A percentile compares a stretch with the other conserved stretches of the same genome.
Conservation (phyloP, 1,139 yeast genomes). For the Pneumocystis murina region DNA sequence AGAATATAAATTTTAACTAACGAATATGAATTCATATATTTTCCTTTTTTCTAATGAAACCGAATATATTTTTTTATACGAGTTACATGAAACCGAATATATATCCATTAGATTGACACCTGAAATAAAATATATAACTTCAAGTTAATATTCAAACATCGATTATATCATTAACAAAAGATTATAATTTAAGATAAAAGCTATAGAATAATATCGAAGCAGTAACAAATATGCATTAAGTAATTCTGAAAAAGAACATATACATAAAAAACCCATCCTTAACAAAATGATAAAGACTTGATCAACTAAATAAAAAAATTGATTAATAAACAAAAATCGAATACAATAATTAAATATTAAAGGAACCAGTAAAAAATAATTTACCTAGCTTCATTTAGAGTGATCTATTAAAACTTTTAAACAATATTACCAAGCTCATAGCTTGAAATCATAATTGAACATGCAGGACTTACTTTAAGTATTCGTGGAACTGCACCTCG, state of each 20-base stretch:
- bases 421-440: constrained; percentile 64
- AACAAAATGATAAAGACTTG: neutral
- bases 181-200: neutral
- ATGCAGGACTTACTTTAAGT: constrained; percentile 85
- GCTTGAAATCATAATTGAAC: constrained; percentile 96
- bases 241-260: neutral
- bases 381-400: neutral
- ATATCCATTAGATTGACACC: too few relatives aligned
- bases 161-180: too few relatives aligned
- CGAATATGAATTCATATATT: too few relatives aligned
- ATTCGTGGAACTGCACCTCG: constrained; percentile 78
- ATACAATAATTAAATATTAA: neutral
- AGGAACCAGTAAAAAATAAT: neutral
- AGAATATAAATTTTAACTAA: too few relatives aligned
- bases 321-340: neutral
- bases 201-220: neutral
- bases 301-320: neutral
- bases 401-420: neutral
- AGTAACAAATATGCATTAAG: neutral
- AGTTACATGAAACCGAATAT: too few relatives aligned
- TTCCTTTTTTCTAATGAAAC: too few relatives aligned
- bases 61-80: too few relatives aligned
- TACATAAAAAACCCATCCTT: neutral
- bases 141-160: too few relatives aligned
- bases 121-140: too few relatives aligned